Percentiles rank a stretch among this genome's conserved stretches.
Evolutionary conservation across 2,329 filamentous ascomycete genomes (phyloP).

Genomic region (Penicillium digitatum): DNA sequence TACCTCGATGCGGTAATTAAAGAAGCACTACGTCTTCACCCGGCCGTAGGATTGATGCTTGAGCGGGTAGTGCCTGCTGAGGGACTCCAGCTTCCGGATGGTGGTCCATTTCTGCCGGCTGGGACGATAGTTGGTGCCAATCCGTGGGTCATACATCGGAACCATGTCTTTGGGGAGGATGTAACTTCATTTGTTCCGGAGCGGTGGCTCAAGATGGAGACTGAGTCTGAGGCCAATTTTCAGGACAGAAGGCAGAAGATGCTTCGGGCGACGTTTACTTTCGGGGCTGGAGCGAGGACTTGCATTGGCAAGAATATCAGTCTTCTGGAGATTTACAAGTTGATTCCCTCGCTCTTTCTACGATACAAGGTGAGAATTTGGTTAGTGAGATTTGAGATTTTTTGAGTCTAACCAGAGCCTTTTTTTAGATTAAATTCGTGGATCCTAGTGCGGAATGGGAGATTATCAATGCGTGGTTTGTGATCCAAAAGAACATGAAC

Average conservation of each 20-base stretch:
- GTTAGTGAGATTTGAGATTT: background rate
- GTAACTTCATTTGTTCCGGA: constrained; percentile 22
- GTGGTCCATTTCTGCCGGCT: constrained; percentile 19
- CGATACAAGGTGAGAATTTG: constrained; percentile 15
- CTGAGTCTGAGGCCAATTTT: constrained; percentile 15
- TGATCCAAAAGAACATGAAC: background rate
- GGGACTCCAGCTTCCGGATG: constrained; percentile 21
- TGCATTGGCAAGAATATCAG: constrained; percentile 56
- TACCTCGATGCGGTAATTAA: constrained; percentile 32
- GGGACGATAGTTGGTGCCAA: constrained; percentile 34
- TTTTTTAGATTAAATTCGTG: constrained; percentile 15
- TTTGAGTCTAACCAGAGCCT: background rate
- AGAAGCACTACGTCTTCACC: constrained; percentile 27
- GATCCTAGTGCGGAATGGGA: constrained; percentile 20
- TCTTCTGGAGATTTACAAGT: constrained; percentile 57
- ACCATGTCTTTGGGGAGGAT: constrained; percentile 20
- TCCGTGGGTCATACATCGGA: constrained; percentile 30
- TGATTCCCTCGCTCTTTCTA: constrained; percentile 51
- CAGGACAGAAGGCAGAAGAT: constrained; percentile 18
- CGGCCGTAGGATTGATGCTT: constrained; percentile 22
- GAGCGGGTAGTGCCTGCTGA: constrained; percentile 24
- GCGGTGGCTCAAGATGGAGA: constrained; percentile 20
- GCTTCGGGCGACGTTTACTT: constrained; percentile 30
- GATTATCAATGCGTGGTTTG: constrained; percentile 42
- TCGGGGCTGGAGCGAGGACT: constrained; percentile 53